These are phyloP conservation scores for Verbena officinalis DNA, from an alignment of 257 asterid genomes.

Conservation along the genomic window DNA sequence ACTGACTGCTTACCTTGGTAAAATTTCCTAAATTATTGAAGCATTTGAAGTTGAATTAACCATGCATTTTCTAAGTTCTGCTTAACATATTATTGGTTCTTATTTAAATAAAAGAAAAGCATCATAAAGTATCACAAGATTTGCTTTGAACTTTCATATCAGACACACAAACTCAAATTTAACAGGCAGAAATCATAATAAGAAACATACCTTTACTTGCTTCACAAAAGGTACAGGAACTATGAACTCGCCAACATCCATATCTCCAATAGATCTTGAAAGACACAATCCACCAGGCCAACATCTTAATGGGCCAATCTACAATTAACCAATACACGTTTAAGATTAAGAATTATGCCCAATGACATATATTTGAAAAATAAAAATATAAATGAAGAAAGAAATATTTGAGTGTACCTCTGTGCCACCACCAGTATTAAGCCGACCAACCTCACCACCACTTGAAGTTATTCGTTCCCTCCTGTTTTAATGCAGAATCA, in stretches of 20 bases:
- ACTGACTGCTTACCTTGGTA: background rate
- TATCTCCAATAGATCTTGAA: slow-evolving; percentile 88
- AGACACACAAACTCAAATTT: background rate
- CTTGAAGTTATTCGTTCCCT: slow-evolving; percentile 75
- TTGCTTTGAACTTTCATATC: background rate
- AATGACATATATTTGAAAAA: background rate
- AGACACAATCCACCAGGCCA: slow-evolving; percentile 97
- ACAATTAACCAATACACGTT: slow-evolving; percentile 20
- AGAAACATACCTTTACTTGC: slow-evolving; percentile 79
- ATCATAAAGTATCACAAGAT: background rate
- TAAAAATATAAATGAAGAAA: background rate
- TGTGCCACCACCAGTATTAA: slow-evolving; percentile 81
- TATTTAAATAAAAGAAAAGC: no score
- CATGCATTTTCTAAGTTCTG: background rate
- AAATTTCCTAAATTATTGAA: background rate
- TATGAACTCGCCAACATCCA: slow-evolving; percentile 89
- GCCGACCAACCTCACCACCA: slow-evolving; percentile 89
- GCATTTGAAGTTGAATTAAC: background rate
- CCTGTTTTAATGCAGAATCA: slow-evolving; percentile 44
- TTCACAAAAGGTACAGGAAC: slow-evolving; percentile 88
- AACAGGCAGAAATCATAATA: background rate
- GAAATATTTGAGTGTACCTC: slow-evolving; percentile 61
- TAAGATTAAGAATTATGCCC: background rate
- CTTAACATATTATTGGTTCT: background rate
- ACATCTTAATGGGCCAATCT: slow-evolving; percentile 92